These are phyloP conservation scores for Discostella stelligeroides DNA, from an alignment of 108 stramenopile genomes.

Conservation along the genomic window DNA sequence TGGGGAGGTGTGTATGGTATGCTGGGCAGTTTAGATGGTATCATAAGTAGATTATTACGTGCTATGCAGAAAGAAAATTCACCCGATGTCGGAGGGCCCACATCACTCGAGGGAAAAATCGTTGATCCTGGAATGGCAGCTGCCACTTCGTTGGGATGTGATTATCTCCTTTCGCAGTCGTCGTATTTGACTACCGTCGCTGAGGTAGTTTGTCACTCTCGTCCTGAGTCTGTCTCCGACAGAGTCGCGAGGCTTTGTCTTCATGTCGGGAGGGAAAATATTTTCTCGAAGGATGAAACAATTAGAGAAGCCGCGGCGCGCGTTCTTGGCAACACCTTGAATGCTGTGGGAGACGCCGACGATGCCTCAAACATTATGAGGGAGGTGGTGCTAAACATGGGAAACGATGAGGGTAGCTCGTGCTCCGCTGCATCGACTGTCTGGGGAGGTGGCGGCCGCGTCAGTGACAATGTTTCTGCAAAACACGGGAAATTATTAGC, in stretches of 20 bases:
- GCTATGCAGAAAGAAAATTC: constrained; percentile 5
- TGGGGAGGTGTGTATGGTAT: constrained; percentile 51
- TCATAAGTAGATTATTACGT: constrained; percentile 35
- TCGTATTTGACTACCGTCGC: constrained; percentile 30
- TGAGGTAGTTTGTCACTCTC: constrained; percentile 24
- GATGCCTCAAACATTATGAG: constrained; percentile 47
- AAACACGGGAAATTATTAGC: constrained; percentile 44
- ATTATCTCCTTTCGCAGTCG: constrained; percentile 26
- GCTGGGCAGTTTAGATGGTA: constrained; percentile 34
- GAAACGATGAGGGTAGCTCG: constrained; percentile 30
- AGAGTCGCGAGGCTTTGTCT: constrained; percentile 43
- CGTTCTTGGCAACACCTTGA: constrained; percentile 38
- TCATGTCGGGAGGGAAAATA: constrained; percentile 34
- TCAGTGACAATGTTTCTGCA: constrained; percentile 25
- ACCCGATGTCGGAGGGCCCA: neutral
- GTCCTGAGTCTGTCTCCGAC: constrained; percentile 36
- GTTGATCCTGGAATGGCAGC: constrained; percentile 36
- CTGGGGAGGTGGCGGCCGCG: constrained; percentile 13
- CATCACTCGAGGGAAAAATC: constrained; percentile 34
- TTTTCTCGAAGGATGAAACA: constrained; percentile 29
- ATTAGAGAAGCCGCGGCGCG: constrained; percentile 47
- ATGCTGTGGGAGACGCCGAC: constrained; percentile 45
- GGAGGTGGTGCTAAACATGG: constrained; percentile 43
- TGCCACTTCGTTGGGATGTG: neutral
- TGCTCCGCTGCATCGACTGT: constrained; percentile 13